phyloP scores from a whole-genome alignment of 192 early-diverging fungal species.

The Coemansia sp. region DNA sequence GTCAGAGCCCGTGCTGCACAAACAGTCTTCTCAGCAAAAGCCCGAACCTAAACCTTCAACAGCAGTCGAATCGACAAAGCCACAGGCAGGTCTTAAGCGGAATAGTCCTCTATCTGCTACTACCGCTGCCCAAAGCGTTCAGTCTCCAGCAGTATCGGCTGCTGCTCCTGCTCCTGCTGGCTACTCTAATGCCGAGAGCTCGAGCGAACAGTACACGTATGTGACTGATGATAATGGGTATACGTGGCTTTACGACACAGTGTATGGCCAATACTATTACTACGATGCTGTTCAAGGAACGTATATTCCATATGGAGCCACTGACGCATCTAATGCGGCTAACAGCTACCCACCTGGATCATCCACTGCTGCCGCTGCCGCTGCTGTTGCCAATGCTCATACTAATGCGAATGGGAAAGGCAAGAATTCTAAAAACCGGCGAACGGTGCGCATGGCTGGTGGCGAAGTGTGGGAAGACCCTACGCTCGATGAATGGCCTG shows the following conservation, averaged over 20 bases:
- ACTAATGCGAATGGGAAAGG: slow-evolving; percentile 13
- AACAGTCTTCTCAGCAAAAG: slow-evolving; percentile 1
- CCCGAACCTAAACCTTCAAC: neutral
- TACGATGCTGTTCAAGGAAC: slow-evolving; percentile 31
- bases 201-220: slow-evolving; percentile 44
- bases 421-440: slow-evolving; percentile 58
- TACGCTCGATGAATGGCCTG: slow-evolving; percentile 82
- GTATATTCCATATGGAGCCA: slow-evolving; percentile 25
- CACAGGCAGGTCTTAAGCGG: no score
- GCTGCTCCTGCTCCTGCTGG: neutral
- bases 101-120: neutral
- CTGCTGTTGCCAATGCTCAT: neutral
- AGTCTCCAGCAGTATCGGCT: neutral
- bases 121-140: neutral
- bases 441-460: slow-evolving; percentile 76
- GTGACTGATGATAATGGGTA: slow-evolving; percentile 40
- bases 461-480: slow-evolving; percentile 93
- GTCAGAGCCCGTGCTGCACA: slow-evolving; percentile 26
- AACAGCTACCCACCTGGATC: neutral
- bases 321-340: neutral
- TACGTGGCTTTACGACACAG: slow-evolving; percentile 39
- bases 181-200: neutral
- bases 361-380: neutral
- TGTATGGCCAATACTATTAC: slow-evolving; percentile 49
- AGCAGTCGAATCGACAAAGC: neutral